Percentiles rank a stretch among this genome's conserved stretches.
Evolutionary conservation across 306 rosid genomes (phyloP).

Genomic region (Mimosa bimucronata): DNA sequence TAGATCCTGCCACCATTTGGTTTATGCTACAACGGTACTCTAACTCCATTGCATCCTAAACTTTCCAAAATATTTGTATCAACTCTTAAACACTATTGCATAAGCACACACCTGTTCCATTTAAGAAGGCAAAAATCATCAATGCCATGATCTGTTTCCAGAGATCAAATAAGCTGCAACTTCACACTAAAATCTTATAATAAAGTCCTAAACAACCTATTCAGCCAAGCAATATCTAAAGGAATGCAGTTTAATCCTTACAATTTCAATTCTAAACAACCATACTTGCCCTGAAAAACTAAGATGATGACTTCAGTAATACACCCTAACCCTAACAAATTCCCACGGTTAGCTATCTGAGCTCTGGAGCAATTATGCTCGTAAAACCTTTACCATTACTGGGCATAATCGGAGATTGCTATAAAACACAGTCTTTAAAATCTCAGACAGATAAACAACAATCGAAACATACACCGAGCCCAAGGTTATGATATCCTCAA

Average conservation of each 20-base stretch:
- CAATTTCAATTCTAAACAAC: slow-evolving; percentile 20
- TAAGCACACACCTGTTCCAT: slow-evolving; percentile 1
- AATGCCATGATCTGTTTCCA: not conserved
- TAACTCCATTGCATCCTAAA: not conserved
- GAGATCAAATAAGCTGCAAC: slow-evolving; percentile 4
- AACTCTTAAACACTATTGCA: slow-evolving; percentile 2
- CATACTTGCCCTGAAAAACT: slow-evolving; percentile 1
- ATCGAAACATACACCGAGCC: not conserved
- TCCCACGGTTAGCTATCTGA: slow-evolving; percentile 2
- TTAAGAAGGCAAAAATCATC: slow-evolving; percentile 33
- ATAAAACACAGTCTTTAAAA: not conserved
- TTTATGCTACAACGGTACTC: not conserved
- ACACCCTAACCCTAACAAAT: not conserved
- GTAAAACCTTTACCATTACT: not conserved
- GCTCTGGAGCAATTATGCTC: not conserved
- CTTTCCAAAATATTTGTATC: slow-evolving; percentile 14
- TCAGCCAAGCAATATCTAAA: not conserved
- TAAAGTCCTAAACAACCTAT: not conserved
- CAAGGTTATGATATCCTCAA: slow-evolving; percentile 9
- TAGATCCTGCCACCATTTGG: not conserved
- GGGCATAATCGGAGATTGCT: slow-evolving; percentile 4
- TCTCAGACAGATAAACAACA: slow-evolving; percentile 6
- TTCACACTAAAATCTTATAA: slow-evolving; percentile 24
- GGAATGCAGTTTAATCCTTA: not conserved
- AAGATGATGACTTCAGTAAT: not conserved